These are phyloP conservation scores for Solanum boliviense DNA, from an alignment of 257 asterid genomes.

Conservation along the genomic window DNA sequence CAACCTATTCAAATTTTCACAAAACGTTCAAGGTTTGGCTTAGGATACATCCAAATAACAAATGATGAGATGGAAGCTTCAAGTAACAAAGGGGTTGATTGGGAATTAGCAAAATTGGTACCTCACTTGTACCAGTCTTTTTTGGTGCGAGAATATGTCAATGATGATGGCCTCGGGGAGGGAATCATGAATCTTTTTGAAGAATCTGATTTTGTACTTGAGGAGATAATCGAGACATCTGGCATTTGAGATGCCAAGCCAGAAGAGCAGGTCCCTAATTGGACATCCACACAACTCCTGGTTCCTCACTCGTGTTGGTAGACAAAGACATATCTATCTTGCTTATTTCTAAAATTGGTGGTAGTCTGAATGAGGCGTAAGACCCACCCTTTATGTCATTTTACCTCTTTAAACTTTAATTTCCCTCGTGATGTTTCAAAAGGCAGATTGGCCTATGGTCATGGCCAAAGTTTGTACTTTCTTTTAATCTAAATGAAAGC, in stretches of 20 bases:
- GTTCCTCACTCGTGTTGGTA: not conserved
- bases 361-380: not conserved
- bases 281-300: not conserved
- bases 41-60: not conserved
- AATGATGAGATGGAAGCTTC: not conserved
- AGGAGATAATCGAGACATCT: not conserved
- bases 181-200: too few relatives aligned
- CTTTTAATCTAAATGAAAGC: too few relatives aligned
- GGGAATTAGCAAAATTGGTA: not conserved
- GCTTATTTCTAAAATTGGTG: too few relatives aligned
- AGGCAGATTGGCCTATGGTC: not conserved
- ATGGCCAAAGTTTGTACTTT: not conserved
- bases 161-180: not conserved
- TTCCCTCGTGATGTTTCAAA: not conserved
- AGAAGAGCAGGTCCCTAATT: not conserved
- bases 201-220: not conserved
- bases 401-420: not conserved
- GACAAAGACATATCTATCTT: not conserved
- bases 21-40: not conserved
- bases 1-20: not conserved
- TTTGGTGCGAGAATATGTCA: too few relatives aligned
- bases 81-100: not conserved
- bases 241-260: not conserved
- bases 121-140: not conserved
- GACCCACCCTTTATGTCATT: not conserved